Evolutionary conservation across 2,329 filamentous ascomycete genomes (phyloP).

Genomic region (Purpureocillium takamizusanense): DNA sequence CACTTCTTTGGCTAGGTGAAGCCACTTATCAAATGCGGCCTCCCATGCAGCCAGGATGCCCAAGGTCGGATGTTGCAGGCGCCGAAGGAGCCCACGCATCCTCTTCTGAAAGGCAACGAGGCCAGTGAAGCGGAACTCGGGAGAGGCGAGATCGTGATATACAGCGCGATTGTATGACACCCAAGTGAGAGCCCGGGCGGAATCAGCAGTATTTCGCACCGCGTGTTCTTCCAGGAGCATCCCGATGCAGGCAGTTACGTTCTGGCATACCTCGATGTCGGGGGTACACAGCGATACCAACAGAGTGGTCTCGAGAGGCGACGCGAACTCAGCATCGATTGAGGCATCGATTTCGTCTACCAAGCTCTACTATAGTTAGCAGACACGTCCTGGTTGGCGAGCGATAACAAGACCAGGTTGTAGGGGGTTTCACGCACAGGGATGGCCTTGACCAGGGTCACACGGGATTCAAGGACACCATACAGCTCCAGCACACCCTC

Average conservation of each 20-base stretch:
- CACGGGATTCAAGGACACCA: constrained; percentile 46
- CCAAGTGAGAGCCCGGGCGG: constrained; percentile 39
- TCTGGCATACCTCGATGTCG: constrained; percentile 55
- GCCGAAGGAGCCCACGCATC: constrained; percentile 47
- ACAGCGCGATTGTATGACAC: constrained; percentile 52
- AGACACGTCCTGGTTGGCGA: no score
- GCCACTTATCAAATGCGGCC: constrained; percentile 55
- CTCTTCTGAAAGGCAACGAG: constrained; percentile 63
- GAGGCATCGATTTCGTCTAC: constrained; percentile 44
- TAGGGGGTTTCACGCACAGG: constrained; percentile 27
- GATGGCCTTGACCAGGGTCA: constrained; percentile 41
- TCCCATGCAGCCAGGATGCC: constrained; percentile 63
- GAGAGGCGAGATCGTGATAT: constrained; percentile 54
- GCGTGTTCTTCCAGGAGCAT: constrained; percentile 54
- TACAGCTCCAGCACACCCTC: constrained; percentile 37
- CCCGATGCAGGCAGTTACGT: constrained; percentile 53
- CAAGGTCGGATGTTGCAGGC: constrained; percentile 52
- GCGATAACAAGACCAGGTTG: not conserved
- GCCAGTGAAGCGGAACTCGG: constrained; percentile 57
- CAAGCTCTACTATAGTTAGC: constrained; percentile 35
- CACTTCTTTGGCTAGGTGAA: constrained; percentile 54
- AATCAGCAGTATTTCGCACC: constrained; percentile 40
- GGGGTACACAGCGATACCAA: constrained; percentile 56
- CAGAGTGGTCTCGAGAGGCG: constrained; percentile 52
- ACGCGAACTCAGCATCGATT: constrained; percentile 43